These are phyloP conservation scores for Pelargonium citronellum DNA, from an alignment of 441 rosid genomes.

Conservation along the genomic window DNA sequence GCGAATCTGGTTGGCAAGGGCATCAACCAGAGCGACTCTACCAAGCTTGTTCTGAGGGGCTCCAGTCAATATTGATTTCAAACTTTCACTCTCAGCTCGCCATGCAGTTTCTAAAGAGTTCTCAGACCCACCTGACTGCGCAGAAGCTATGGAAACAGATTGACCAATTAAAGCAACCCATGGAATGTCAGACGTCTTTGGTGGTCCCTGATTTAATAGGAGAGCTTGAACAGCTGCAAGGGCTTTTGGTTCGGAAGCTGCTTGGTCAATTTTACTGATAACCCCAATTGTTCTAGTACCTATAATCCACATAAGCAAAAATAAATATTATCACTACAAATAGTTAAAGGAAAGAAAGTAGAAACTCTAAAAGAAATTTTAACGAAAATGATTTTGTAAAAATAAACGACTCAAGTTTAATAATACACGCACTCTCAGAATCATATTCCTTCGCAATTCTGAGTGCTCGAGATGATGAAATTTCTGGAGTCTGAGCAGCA, in stretches of 20 bases:
- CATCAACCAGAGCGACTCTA: conserved; percentile 78
- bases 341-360: neutral
- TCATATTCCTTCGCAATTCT: conserved; percentile 82
- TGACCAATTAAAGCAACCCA: conserved; percentile 98
- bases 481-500: conserved; percentile 77
- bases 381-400: neutral
- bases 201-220: conserved; percentile 74
- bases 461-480: conserved; percentile 79
- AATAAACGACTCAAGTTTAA: neutral
- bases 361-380: neutral
- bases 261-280: conserved; percentile 89
- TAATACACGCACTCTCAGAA: conserved; percentile 49
- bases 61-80: conserved; percentile 71
- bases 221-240: conserved; percentile 93
- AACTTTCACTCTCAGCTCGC: conserved; percentile 91
- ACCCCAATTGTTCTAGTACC: conserved; percentile 92
- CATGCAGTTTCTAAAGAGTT: conserved; percentile 93
- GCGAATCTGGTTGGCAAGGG: conserved; percentile 80
- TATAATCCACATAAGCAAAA: conserved; percentile 24
- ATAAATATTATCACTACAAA: conserved; percentile 1
- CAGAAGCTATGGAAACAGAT: conserved; percentile 79
- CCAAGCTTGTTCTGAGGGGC: conserved; percentile 88
- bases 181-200: conserved; percentile 78
- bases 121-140: conserved; percentile 70
- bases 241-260: conserved; percentile 75